phyloP scores from a whole-genome alignment of 257 asterid species.

The Fraxinus quadrangulata region DNA sequence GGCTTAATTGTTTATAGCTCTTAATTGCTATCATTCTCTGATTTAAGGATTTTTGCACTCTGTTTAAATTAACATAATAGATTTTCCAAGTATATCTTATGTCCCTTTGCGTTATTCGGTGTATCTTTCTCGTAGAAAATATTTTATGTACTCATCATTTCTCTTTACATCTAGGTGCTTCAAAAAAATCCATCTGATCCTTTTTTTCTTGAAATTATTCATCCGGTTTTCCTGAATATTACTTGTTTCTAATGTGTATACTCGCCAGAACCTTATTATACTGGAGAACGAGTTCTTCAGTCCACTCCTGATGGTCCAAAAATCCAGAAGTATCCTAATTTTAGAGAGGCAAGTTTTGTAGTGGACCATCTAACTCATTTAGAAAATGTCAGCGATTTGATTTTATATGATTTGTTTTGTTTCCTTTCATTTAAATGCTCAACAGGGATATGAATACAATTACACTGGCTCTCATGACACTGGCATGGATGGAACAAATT shows the following conservation, averaged over 20 bases:
- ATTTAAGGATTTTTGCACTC: background rate
- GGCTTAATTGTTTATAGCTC: background rate
- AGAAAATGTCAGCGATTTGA: background rate
- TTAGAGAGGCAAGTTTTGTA: slow-evolving; percentile 46
- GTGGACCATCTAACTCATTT: slow-evolving; percentile 2
- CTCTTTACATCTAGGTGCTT: background rate
- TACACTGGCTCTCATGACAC: slow-evolving; percentile 46
- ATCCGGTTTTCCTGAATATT: slow-evolving; percentile 7
- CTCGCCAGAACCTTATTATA: slow-evolving; percentile 46
- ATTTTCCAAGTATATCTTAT: background rate
- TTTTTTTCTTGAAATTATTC: background rate
- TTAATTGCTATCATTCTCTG: background rate
- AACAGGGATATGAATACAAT: slow-evolving; percentile 43
- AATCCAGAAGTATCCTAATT: slow-evolving; percentile 41
- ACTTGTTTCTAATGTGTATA: slow-evolving; percentile 23
- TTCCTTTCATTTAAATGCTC: slow-evolving; percentile 25
- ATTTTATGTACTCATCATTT: background rate
- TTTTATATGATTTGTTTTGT: slow-evolving; percentile 2
- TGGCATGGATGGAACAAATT: slow-evolving; percentile 41
- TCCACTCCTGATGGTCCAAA: slow-evolving; percentile 48
- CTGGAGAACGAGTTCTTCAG: slow-evolving; percentile 48
- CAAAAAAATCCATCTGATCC: background rate
- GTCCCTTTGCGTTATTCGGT: background rate
- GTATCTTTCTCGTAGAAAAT: background rate
- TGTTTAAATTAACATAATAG: background rate